Evolutionary conservation across 129 eudicot species (phyloP), one percentile per base, ranked within the genome.

Genomic region (Centaurea solstitialis): DNA sequence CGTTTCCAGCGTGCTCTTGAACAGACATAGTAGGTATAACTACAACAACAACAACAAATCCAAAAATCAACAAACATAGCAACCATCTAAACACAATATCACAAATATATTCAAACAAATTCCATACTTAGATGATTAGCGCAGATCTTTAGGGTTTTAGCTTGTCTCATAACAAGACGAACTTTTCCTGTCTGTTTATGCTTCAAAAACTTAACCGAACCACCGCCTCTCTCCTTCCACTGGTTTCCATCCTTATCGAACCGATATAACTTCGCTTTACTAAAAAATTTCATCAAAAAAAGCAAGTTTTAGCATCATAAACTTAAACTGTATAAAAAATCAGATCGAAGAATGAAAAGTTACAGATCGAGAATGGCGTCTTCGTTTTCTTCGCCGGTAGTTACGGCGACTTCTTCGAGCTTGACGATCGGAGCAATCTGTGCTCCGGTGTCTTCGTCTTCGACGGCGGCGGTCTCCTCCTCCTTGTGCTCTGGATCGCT

Each of bases 161-260:
- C 85, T 64, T 92, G 97, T 9, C 97, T 85, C 97, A 92, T 92
- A 74, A 92, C 94, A 0, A 92, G 77, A 24, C 94, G 92, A 82
- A 92, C 97, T 82, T 88, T 92, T 30, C 85, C 90, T 11, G 90
- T 75, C 17, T 80, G 84, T 78, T 88, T 90, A 50, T 92, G 94
- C 86, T 92, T 92, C 41, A 92, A 82, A 13, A 92, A 87, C 89
- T 85, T 92, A 15, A 92, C 94, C 0, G 89, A 88, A n/a, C 94
- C 97, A 70, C 91, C 89, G n/a, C 97, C 94, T 70, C 94, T 82
- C 83, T 92, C 97, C 33, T 92, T 92, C 97, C 97, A 92, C 88
- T 88, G 94, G 75, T 92, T 92, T 70, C 94, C 97, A 0, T 88
- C 97, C 66, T 88, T 90, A 82, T 90, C 97, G 26, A 90, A 92